Evolutionary conservation across 495 filamentous ascomycete genomes (phyloP).

Genomic region (Daldinia grandis): DNA sequence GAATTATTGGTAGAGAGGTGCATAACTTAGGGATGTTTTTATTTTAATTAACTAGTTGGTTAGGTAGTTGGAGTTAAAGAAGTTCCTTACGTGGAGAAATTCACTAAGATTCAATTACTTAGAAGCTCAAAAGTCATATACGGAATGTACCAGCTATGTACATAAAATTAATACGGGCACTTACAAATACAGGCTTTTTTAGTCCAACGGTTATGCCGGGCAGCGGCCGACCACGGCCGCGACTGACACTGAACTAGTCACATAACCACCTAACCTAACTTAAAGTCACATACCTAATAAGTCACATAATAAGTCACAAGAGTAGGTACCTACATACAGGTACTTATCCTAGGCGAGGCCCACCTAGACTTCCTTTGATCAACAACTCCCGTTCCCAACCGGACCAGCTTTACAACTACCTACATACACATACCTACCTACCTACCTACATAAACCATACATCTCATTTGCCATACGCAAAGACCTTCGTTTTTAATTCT

Average conservation of each 20-base stretch:
- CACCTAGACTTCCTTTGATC: constrained; percentile 15
- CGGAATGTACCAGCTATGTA: neutral
- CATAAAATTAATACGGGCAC: neutral
- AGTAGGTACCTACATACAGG: neutral
- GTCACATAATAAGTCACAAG: constrained; percentile 14
- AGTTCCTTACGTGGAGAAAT: neutral
- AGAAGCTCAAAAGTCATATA: neutral
- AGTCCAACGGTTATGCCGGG: constrained; percentile 21
- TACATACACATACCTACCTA: neutral
- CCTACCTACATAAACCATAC: neutral
- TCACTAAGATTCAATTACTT: neutral
- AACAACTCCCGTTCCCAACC: constrained; percentile 10
- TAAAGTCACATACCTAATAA: neutral
- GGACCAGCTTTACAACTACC: constrained; percentile 4
- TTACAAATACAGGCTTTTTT: constrained; percentile 12
- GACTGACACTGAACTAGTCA: constrained; percentile 15
- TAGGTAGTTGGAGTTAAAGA: neutral
- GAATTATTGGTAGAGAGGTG: neutral
- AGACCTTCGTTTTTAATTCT: neutral
- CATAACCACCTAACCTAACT: no score
- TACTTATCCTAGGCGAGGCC: constrained; percentile 8
- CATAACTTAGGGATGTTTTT: no score
- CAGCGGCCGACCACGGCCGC: constrained; percentile 33
- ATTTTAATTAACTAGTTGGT: no score
- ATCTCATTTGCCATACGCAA: neutral